A percentile compares a stretch with the other conserved stretches of the same genome.
phyloP scores from a whole-genome alignment of 805 yeast genomes.

The Kazachstania taianensis region DNA sequence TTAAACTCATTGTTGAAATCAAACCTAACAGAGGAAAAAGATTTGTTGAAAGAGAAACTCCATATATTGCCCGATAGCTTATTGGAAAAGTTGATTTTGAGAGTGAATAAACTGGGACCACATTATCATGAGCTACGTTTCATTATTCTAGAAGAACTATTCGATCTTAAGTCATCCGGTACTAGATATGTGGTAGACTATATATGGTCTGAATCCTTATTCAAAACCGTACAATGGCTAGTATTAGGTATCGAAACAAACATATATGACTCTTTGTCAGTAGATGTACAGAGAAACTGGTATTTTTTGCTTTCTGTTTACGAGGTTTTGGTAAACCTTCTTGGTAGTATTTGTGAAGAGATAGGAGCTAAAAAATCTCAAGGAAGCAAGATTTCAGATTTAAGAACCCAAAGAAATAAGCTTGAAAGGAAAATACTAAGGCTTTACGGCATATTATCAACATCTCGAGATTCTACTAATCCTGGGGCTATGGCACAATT shows the following conservation, averaged over 20 bases:
- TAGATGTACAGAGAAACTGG: conserved; percentile 6
- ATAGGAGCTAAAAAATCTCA: conserved; percentile 24
- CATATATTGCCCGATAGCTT: conserved; percentile 11
- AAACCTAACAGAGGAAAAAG: conserved; percentile 19
- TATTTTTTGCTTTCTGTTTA: conserved; percentile 29
- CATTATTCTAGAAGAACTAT: conserved; percentile 21
- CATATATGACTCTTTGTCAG: conserved; percentile 14
- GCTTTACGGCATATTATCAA: conserved; percentile 37
- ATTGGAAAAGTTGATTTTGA: conserved; percentile 17
- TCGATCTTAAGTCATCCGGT: conserved; percentile 10
- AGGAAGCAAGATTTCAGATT: conserved; percentile 24
- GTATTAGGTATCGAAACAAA: conserved; percentile 24
- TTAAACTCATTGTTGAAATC: conserved; percentile 27
- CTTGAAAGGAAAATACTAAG: conserved; percentile 35
- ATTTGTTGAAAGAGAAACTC: neutral
- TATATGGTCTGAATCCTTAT: conserved; percentile 32
- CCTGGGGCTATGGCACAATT: conserved; percentile 28
- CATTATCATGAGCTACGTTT: conserved; percentile 34
- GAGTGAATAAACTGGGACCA: conserved; percentile 18
- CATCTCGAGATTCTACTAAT: conserved; percentile 14
- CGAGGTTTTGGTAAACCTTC: conserved; percentile 38
- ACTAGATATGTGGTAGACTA: conserved; percentile 30
- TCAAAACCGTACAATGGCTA: conserved; percentile 26
- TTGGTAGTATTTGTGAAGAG: conserved; percentile 30
- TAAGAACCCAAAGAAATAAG: conserved; percentile 34